These are phyloP conservation scores for Mycena olivaceomarginata DNA, from an alignment of 768 basidiomycete genomes.

Conservation along the genomic window DNA sequence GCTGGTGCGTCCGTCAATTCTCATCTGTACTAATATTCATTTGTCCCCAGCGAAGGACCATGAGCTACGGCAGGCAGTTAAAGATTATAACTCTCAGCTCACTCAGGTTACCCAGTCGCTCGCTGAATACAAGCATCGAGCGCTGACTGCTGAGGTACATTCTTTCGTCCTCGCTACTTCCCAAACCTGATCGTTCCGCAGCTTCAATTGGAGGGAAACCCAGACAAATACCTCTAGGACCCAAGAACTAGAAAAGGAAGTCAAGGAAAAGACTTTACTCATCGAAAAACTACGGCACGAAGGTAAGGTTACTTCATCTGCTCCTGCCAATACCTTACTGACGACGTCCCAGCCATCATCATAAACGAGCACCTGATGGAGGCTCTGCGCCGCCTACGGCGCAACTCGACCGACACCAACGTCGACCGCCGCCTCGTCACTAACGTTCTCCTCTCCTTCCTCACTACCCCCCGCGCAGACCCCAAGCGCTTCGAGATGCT, in stretches of 20 bases:
- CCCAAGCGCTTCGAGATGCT: slow-evolving; percentile 98
- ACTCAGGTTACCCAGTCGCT: slow-evolving; percentile 82
- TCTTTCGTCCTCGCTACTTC: slow-evolving; percentile 11
- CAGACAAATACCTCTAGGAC: slow-evolving; percentile 79
- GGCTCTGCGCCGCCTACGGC: slow-evolving; percentile 94
- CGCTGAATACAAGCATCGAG: slow-evolving; percentile 94
- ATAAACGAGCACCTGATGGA: slow-evolving; percentile 99
- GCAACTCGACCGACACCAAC: slow-evolving; percentile 91
- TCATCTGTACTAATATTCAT: slow-evolving; percentile 25
- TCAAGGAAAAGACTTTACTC: slow-evolving; percentile 96
- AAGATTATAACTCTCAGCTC: slow-evolving; percentile 88
- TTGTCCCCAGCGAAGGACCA: slow-evolving; percentile 85
- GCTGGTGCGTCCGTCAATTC: slow-evolving; percentile 69
- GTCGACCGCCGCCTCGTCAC: slow-evolving; percentile 96
- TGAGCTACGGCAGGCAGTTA: slow-evolving; percentile 90
- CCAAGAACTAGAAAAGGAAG: slow-evolving; percentile 88
- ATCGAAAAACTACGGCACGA: slow-evolving; percentile 98
- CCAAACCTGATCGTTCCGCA: slow-evolving; percentile 53
- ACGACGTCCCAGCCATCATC: slow-evolving; percentile 82
- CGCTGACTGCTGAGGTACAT: slow-evolving; percentile 89
- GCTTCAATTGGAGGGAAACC: slow-evolving; percentile 85
- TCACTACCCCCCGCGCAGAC: slow-evolving; percentile 93
- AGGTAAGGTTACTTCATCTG: slow-evolving; percentile 83
- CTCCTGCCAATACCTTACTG: slow-evolving; percentile 24
- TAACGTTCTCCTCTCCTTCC: slow-evolving; percentile 93